These are phyloP conservation scores for Rubia peregrina DNA, from an alignment of 305 asterid genomes.

Conservation along the genomic window DNA sequence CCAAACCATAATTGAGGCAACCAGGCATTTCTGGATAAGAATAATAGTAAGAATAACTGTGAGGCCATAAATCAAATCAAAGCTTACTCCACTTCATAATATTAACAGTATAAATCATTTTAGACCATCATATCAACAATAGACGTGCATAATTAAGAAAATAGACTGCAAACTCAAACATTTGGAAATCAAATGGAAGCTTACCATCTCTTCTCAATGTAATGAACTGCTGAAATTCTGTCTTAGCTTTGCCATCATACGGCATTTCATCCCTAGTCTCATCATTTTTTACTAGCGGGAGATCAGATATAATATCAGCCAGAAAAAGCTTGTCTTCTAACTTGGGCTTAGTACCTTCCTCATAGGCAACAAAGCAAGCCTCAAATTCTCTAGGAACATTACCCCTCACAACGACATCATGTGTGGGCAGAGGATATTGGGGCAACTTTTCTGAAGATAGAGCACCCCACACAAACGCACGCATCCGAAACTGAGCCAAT, in stretches of 20 bases:
- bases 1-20: slow-evolving; percentile 15
- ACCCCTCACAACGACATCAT: slow-evolving; percentile 50
- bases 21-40: slow-evolving; percentile 54
- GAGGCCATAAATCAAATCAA: background rate
- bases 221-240: slow-evolving; percentile 60
- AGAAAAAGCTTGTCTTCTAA: slow-evolving; percentile 40
- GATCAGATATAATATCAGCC: slow-evolving; percentile 70
- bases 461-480: slow-evolving; percentile 82
- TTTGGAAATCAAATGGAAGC: slow-evolving; percentile 6
- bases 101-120: no score
- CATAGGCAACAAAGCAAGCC: slow-evolving; percentile 46
- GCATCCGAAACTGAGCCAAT: slow-evolving; percentile 76
- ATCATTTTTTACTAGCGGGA: slow-evolving; percentile 55
- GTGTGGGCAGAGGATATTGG: slow-evolving; percentile 76
- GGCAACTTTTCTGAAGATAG: slow-evolving; percentile 63
- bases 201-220: slow-evolving; percentile 53
- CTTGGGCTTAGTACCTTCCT: slow-evolving; percentile 27
- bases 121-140: no score
- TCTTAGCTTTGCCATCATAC: slow-evolving; percentile 31
- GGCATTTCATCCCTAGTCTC: slow-evolving; percentile 55
- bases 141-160: no score
- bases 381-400: slow-evolving; percentile 53
- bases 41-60: background rate
- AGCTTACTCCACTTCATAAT: no score
- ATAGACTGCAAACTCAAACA: no score